Base-by-base conservation (phyloP, 2,329 filamentous ascomycete genomes). In the Aspergillus ustus region DNA sequence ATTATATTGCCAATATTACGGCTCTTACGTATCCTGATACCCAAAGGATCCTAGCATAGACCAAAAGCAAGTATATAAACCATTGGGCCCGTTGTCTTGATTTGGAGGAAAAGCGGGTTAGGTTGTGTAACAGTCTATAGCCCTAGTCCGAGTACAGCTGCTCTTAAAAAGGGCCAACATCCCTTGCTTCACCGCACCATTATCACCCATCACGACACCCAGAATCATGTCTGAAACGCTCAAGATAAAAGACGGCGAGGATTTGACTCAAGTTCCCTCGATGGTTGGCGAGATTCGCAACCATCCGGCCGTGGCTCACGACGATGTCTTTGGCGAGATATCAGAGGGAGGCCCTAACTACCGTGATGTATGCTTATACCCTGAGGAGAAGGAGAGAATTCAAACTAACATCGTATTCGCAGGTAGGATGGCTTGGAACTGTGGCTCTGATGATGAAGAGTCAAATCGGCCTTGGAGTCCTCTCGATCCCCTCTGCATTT, bases 401-500 rank as follows among this genome's bases (percentile, higher is more conserved):
- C 3, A 6, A 17, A 15, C 19, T 56, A 75, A 45, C 15, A 8
- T 20, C 2, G 17, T 15, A 7, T 54, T 40, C 15, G 31, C 13
- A 57, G 77, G 75, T 80, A 40, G 78, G 78, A 48, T 82, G 77
- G 78, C 54, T 79, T 1, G 79, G 78, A n/a, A 80, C 80, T 13
- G 68, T 72, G 0, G 77, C 73, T 20, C 69, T 81, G 49, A 81
- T 81, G 78, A 75, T 80, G 68, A 81, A 82, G 66, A 78, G 77
- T 1, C 77, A 80, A 59, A 75, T 81, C 31, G 80, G 80, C 6
- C 73, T 82, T 6, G 70, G 79, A 29, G 80, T 84, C 17, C 73
- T 84, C 17, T 81, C 81, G 0, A 82, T 84, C 37, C 82, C 82
- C 0, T 63, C 69, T 7, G 76, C 75, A 0, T 82, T 83, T 59